These are phyloP conservation scores for Hymenoscyphus infarciens DNA, from an alignment of 2,329 filamentous ascomycete genomes.

Conservation along the genomic window DNA sequence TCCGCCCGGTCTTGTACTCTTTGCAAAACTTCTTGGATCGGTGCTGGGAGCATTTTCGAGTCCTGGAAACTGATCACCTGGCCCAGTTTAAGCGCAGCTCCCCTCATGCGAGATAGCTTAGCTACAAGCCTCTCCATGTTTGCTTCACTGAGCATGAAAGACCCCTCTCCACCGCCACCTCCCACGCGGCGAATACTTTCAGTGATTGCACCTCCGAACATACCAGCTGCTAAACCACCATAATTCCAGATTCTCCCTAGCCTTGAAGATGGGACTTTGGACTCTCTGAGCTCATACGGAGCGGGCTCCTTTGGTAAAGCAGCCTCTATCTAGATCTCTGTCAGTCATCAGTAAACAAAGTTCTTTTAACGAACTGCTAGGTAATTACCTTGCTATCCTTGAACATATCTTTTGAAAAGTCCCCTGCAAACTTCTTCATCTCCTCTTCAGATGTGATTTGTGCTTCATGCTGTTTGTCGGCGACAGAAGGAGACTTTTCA, in stretches of 20 bases:
- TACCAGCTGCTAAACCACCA: slow-evolving; percentile 84
- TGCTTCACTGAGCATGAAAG: slow-evolving; percentile 78
- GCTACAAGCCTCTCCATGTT: slow-evolving; percentile 93
- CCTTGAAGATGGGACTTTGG: slow-evolving; percentile 82
- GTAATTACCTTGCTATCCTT: slow-evolving; percentile 24
- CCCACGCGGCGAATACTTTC: slow-evolving; percentile 80
- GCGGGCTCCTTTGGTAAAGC: slow-evolving; percentile 26
- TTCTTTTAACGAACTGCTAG: slow-evolving; percentile 12
- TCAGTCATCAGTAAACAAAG: slow-evolving; percentile 44
- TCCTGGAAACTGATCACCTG: slow-evolving; percentile 99
- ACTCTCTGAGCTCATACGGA: slow-evolving; percentile 75
- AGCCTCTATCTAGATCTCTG: slow-evolving; percentile 34
- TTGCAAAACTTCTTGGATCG: slow-evolving; percentile 85
- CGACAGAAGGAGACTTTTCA: background rate
- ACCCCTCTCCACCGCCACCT: slow-evolving; percentile 65
- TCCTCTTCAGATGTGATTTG: slow-evolving; percentile 35
- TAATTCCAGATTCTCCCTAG: slow-evolving; percentile 93
- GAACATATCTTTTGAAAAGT: slow-evolving; percentile 41
- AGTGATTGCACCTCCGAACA: slow-evolving; percentile 87
- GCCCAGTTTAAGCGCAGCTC: slow-evolving; percentile 92
- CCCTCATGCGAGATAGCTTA: slow-evolving; percentile 93
- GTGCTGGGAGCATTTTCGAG: slow-evolving; percentile 84
- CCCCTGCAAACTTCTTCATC: slow-evolving; percentile 44
- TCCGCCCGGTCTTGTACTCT: slow-evolving; percentile 94
- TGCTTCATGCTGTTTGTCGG: slow-evolving; percentile 9